These are phyloP conservation scores for Kodamaea fungicola DNA, from an alignment of 1,139 yeast genomes.

Conservation along the genomic window DNA sequence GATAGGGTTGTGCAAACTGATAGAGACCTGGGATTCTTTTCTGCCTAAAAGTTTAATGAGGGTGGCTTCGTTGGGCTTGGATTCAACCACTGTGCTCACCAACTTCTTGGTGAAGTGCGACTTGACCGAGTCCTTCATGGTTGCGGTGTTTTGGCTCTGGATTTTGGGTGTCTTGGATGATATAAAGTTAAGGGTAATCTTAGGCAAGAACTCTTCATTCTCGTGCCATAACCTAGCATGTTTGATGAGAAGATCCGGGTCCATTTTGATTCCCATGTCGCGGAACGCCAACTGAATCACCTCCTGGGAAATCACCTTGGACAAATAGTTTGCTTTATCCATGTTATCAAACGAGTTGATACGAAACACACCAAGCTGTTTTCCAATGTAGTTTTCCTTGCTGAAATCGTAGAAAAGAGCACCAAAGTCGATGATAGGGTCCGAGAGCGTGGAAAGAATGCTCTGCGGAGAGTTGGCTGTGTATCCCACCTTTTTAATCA, in stretches of 20 bases:
- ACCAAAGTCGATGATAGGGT: slow-evolving; percentile 56
- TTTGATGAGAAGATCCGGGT: slow-evolving; percentile 41
- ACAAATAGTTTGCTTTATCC: slow-evolving; percentile 57
- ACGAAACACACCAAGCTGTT: slow-evolving; percentile 67
- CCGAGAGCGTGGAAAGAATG: slow-evolving; percentile 36
- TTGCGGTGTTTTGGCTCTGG: slow-evolving; percentile 29
- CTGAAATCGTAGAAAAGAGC: slow-evolving; percentile 58
- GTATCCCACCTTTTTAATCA: slow-evolving; percentile 37
- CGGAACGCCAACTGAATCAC: slow-evolving; percentile 57
- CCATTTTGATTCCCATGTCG: slow-evolving; percentile 41
- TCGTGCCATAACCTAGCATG: slow-evolving; percentile 64
- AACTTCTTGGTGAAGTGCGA: slow-evolving; percentile 48
- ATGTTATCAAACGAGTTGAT: slow-evolving; percentile 66
- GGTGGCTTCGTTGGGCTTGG: slow-evolving; percentile 41
- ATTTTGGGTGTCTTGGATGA: slow-evolving; percentile 27
- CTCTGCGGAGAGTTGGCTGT: slow-evolving; percentile 35
- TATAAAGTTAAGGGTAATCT: slow-evolving; percentile 40
- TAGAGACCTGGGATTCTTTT: slow-evolving; percentile 43
- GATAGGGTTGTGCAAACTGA: slow-evolving; percentile 62
- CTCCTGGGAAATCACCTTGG: slow-evolving; percentile 57
- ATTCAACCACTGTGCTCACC: slow-evolving; percentile 38
- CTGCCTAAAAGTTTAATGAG: slow-evolving; percentile 50
- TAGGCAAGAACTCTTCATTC: slow-evolving; percentile 48
- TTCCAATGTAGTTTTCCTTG: slow-evolving; percentile 50
- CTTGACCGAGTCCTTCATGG: slow-evolving; percentile 36